These are phyloP conservation scores for Capsicum pubescens DNA, from an alignment of 257 asterid genomes.

Conservation along the genomic window DNA sequence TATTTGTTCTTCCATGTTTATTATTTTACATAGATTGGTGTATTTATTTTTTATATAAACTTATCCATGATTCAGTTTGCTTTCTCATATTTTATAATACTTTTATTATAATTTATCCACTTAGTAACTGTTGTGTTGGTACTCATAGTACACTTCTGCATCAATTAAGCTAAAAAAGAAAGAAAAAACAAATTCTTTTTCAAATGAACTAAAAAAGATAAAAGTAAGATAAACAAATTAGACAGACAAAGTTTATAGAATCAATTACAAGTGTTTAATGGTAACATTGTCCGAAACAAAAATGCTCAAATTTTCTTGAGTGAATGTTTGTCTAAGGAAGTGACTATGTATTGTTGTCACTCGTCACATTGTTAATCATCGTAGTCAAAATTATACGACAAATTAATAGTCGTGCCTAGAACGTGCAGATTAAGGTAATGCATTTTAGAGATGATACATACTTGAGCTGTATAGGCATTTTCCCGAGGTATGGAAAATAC, in stretches of 20 bases:
- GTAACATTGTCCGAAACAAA: background rate
- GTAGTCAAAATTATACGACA: background rate
- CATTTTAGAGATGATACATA: background rate
- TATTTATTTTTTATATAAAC: too few relatives aligned
- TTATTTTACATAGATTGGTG: too few relatives aligned
- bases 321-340: background rate
- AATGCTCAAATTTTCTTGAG: background rate
- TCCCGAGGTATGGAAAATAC: too few relatives aligned
- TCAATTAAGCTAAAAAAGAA: too few relatives aligned
- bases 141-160: too few relatives aligned
- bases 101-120: too few relatives aligned
- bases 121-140: too few relatives aligned
- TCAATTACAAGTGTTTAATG: background rate
- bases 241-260: background rate
- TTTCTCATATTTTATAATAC: too few relatives aligned
- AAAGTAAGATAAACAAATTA: background rate
- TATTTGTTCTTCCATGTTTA: too few relatives aligned
- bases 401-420: background rate
- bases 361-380: background rate
- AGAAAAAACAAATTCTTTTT: too few relatives aligned
- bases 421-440: background rate
- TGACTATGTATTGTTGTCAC: background rate
- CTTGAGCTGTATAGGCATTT: background rate
- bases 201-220: background rate
- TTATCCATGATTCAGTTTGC: too few relatives aligned